phyloP scores from a whole-genome alignment of 108 stramenopile species.

The Cyclostephanos tholiformis region DNA sequence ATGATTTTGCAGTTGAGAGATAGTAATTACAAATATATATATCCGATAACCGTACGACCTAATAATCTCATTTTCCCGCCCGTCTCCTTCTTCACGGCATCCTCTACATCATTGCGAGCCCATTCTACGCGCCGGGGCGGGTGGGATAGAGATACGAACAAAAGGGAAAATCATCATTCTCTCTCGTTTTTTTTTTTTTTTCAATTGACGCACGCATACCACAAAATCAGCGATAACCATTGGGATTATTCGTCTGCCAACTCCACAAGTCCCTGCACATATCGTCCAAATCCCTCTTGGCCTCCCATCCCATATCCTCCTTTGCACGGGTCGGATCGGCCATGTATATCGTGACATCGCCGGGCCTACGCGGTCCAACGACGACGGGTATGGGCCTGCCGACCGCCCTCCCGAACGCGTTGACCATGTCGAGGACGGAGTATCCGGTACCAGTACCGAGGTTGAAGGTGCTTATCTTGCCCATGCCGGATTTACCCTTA shows the following conservation, averaged over 20 bases:
- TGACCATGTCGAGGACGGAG: conserved; percentile 95
- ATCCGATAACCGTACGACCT: too few species aligned
- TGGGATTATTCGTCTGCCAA: conserved; percentile 97
- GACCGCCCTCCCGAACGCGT: conserved; percentile 92
- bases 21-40: background rate
- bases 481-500: conserved; percentile 22
- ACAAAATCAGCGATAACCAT: conserved; percentile 77
- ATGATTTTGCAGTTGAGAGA: conserved; percentile 44
- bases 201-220: too few species aligned
- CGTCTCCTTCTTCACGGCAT: background rate
- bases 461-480: conserved; percentile 85
- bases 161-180: conserved; percentile 1
- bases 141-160: too few species aligned
- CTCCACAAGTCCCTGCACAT: conserved; percentile 96
- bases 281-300: conserved; percentile 86
- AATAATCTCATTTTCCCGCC: background rate
- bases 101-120: too few species aligned
- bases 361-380: conserved; percentile 87
- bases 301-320: conserved; percentile 96
- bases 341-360: conserved; percentile 97
- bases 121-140: too few species aligned
- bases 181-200: too few species aligned
- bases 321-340: conserved; percentile 91
- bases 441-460: conserved; percentile 95
- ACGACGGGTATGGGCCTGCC: conserved; percentile 90